Evolutionary conservation across 2,329 filamentous ascomycete genomes (phyloP).

Genomic region (Claviceps lovelessii): DNA sequence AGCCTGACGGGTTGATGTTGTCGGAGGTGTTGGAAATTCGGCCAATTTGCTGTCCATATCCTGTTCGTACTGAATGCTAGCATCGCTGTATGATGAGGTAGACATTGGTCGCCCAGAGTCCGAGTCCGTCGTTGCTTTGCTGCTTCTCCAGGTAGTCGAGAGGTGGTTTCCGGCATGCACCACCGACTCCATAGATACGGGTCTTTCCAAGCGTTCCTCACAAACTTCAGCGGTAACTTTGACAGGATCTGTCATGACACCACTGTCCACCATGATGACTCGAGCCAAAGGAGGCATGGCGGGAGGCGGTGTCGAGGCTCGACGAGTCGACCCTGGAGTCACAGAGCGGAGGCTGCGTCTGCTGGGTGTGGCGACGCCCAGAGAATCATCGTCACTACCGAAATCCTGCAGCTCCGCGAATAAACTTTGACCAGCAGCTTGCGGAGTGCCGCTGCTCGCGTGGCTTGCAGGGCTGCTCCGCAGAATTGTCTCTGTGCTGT

Average conservation of each 20-base stretch:
- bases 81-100: constrained; percentile 36
- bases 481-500: constrained; percentile 43
- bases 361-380: constrained; percentile 42
- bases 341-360: constrained; percentile 31
- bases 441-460: constrained; percentile 36
- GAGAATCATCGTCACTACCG: constrained; percentile 60
- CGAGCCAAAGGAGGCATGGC: constrained; percentile 35
- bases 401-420: constrained; percentile 83
- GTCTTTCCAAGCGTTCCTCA: constrained; percentile 13
- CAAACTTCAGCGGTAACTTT: constrained; percentile 17
- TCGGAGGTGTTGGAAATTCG: constrained; percentile 40
- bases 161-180: constrained; percentile 15
- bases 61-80: constrained; percentile 34
- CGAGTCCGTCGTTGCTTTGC: constrained; percentile 12
- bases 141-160: constrained; percentile 13
- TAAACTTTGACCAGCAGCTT: constrained; percentile 55
- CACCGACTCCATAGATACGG: constrained; percentile 29
- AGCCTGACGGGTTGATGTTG: constrained; percentile 21
- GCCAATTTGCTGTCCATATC: constrained; percentile 38
- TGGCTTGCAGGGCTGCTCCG: constrained; percentile 47
- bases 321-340: constrained; percentile 34
- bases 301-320: constrained; percentile 30
- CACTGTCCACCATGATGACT: constrained; percentile 43
- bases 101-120: constrained; percentile 29
- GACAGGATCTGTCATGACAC: constrained; percentile 47